Percentiles rank a stretch among this genome's conserved stretches.
These are phyloP conservation scores for Balakata baccata DNA, from an alignment of 345 rosid species.

Conservation along the genomic window DNA sequence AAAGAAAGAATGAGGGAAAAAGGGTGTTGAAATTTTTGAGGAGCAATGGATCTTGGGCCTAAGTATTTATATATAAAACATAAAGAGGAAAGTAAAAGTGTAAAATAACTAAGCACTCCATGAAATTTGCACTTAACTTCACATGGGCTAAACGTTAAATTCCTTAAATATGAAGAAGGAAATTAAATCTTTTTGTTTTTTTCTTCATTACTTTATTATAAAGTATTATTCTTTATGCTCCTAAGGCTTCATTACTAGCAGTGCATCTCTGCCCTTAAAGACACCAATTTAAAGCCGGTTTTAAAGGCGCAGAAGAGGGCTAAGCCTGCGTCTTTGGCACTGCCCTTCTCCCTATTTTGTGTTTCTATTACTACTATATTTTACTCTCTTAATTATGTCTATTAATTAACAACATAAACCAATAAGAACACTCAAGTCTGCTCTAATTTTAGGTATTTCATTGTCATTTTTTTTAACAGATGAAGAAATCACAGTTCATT, in stretches of 20 bases:
- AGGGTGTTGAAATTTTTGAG: conserved; percentile 14
- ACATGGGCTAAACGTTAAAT: conserved; percentile 71
- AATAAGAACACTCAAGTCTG: background rate
- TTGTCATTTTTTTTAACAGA: background rate
- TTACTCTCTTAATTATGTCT: background rate
- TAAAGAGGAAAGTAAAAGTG: background rate
- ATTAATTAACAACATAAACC: background rate
- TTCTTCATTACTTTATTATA: background rate
- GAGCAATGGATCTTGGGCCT: conserved; percentile 35
- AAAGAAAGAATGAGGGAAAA: background rate
- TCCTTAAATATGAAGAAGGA: conserved; percentile 8
- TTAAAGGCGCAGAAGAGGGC: conserved; percentile 62
- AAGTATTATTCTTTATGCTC: conserved; percentile 11
- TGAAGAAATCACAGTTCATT: background rate
- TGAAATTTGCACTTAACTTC: conserved; percentile 59
- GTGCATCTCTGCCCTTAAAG: conserved; percentile 14
- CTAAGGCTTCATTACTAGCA: conserved; percentile 22
- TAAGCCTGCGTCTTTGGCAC: conserved; percentile 55
- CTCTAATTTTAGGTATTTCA: conserved; percentile 10
- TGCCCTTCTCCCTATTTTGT: conserved; percentile 19
- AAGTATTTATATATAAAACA: conserved; percentile 27
- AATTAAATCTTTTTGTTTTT: background rate
- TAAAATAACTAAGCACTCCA: conserved; percentile 31
- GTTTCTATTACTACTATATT: conserved; percentile 24
- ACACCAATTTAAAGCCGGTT: conserved; percentile 57